Base-by-base conservation (phyloP, 176 grass and related monocot genomes). In the Oryza nivara region DNA sequence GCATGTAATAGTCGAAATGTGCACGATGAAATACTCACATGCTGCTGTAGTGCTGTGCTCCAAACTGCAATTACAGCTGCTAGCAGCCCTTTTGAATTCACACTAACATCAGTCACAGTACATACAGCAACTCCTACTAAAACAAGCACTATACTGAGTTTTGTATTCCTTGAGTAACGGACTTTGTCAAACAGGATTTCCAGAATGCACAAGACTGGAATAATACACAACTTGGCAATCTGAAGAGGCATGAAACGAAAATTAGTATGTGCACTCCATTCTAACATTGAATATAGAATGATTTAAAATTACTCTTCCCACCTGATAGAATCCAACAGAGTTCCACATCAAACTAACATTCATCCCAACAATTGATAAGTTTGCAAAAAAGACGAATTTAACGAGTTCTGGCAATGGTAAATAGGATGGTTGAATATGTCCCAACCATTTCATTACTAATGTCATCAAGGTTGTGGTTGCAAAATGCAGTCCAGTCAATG, bases 251-350 rank as follows among this genome's bases (percentile, higher is more conserved):
- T 19, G 60, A 76, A 13, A 79, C 20, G 61, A 22, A 44, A 58
- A 34, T 87, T 70, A 82, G 45, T n/a, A 46, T 49, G 45, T 17
- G 47, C 36, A 71, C 19, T 70, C 26, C 20, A 4, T 47, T 63
- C 3, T 46, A 52, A 54, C 52, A 73, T 76, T 49, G 48, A 60
- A 47, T 10, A 76, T 15, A 75, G 32, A 15, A 70, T 25, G 75
- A 75, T 17, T 54, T 54, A 38, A 9, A 9, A 76, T 23, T 9
- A 63, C 58, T 23, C 69, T n/a, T 6, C 68, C 70, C 61, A 91
- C 90, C 90, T 91, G 85, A 88, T 91, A 91, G 68, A 91, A 91
- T 48, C 90, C 90, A n/a, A 88, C 90, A 70, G 86, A 91, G 74
- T 91, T 91, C 86, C 90, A 91, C 90, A 88, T 91, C 82, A 91